Conservation (phyloP, 495 filamentous ascomycete genomes). For the Penicillium lividum region DNA sequence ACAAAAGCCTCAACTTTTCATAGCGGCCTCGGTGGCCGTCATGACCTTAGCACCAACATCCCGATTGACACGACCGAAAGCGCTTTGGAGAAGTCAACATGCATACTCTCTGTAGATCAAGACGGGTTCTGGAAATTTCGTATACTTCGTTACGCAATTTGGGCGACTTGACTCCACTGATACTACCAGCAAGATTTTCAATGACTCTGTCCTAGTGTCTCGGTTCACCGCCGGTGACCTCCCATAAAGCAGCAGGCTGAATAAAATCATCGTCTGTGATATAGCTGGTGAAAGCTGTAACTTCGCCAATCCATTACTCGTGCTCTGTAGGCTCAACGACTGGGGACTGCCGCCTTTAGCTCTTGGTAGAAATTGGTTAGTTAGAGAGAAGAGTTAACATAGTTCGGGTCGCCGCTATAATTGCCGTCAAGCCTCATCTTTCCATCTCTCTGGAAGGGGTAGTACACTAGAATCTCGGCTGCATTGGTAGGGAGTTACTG, state of each 20-base stretch:
- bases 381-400: slow-evolving; percentile 38
- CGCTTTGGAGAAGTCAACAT: not conserved
- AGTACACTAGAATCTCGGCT: slow-evolving; percentile 50
- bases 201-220: slow-evolving; percentile 63
- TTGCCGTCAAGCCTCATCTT: slow-evolving; percentile 63
- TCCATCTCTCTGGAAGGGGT: slow-evolving; percentile 71
- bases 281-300: slow-evolving; percentile 28
- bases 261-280: slow-evolving; percentile 24
- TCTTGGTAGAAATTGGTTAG: slow-evolving; percentile 23
- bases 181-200: slow-evolving; percentile 50
- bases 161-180: slow-evolving; percentile 30
- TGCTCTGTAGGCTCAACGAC: slow-evolving; percentile 40
- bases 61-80: slow-evolving; percentile 1
- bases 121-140: too few species aligned
- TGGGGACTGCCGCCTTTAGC: slow-evolving; percentile 7
- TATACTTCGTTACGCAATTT: slow-evolving; percentile 26
- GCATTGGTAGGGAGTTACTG: slow-evolving; percentile 51
- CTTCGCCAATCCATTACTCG: slow-evolving; percentile 55
- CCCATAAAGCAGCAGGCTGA: slow-evolving; percentile 26
- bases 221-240: slow-evolving; percentile 55
- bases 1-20: slow-evolving; percentile 3
- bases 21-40: not conserved
- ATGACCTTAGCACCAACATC: not conserved
- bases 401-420: slow-evolving; percentile 63
- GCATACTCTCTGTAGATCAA: too few species aligned